phyloP scores from a whole-genome alignment of 73 alveolate genomes.

The Tetrahymena thermophila region DNA sequence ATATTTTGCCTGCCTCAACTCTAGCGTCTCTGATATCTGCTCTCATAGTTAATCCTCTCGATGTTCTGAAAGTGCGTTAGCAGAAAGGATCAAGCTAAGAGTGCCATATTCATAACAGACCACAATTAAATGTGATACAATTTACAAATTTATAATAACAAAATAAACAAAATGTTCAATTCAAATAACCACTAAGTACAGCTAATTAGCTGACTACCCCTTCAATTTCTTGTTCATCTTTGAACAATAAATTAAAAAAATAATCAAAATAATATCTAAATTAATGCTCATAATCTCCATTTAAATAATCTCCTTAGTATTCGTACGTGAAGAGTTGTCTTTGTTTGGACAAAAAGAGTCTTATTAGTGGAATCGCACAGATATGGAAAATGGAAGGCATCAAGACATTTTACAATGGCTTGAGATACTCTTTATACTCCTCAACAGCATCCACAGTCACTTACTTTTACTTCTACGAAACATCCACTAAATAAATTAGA shows the following conservation, averaged over 20 bases:
- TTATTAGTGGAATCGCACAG: conserved; percentile 8
- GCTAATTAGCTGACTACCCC: conserved; percentile 10
- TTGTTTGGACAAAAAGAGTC: conserved; percentile 10
- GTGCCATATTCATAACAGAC: conserved; percentile 6
- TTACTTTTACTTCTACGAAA: conserved; percentile 28
- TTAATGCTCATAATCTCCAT: background rate
- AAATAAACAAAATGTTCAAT: background rate
- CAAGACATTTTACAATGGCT: conserved; percentile 31
- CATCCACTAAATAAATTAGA: conserved; percentile 9
- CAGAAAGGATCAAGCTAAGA: conserved; percentile 5
- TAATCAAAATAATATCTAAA: background rate
- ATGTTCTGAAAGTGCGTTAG: conserved; percentile 30
- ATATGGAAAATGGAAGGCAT: conserved; percentile 24
- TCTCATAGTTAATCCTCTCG: conserved; percentile 30
- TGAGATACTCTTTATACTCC: conserved; percentile 23
- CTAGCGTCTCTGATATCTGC: conserved; percentile 27
- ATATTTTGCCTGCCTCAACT: conserved; percentile 18
- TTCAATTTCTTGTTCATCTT: background rate
- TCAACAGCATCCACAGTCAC: conserved; percentile 39
- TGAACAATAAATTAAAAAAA: background rate
- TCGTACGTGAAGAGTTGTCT: conserved; percentile 20
- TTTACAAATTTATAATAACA: conserved; percentile 1
- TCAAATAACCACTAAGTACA: background rate
- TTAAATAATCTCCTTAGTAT: conserved; percentile 9
- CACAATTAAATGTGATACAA: conserved; percentile 5